Base-by-base conservation (phyloP, 768 basidiomycete genomes). In the Tricholoma flavovirens region DNA sequence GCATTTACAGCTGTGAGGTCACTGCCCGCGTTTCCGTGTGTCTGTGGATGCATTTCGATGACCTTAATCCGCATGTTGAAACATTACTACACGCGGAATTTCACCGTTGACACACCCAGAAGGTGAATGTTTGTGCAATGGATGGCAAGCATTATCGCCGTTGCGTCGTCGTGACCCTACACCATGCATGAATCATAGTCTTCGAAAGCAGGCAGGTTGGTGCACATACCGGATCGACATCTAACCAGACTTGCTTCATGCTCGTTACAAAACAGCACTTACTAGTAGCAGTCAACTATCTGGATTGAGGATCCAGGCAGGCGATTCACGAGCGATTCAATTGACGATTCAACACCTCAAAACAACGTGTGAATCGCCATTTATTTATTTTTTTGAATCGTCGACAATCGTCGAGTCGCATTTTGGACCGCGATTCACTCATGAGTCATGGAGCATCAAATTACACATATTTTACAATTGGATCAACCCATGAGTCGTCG, bases 81-180 rank as follows among this genome's bases (percentile, higher is more conserved):
- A 49, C 15, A 7, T 15, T 43, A 15, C 46, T 26, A 10, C 42
- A 35, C 26, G 46, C 9, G 24, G 14, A 42, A 22, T 56, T 75
- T 62, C 69, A 90, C 92, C 22, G 90, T 90, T 0, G 92, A 93
- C n/a, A 95, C 73, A 1, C 93, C 93, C 5, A 93, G 70, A 17
- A 96, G 80, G 35, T 78, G 69, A 55, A 93, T 78, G 57, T 84
- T 77, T 1, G 80, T 76, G 11, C 78, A 77, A 60, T 90, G 82
- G 4, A 88, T 65, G 4, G 90, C 90, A 8, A 94, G 72, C 65
- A 95, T 73, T 51, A 95, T 84, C 3, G 90, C 91, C 10, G 83
- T 84, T 4, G 89, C 93, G 72, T 95, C 93, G 63, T 96, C 93
- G 63, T 95, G 93, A 12, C 93, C 92, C 89, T 91, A 51, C 46